phyloP scores from a whole-genome alignment of 345 rosid species.

The Conringia planisiliqua region DNA sequence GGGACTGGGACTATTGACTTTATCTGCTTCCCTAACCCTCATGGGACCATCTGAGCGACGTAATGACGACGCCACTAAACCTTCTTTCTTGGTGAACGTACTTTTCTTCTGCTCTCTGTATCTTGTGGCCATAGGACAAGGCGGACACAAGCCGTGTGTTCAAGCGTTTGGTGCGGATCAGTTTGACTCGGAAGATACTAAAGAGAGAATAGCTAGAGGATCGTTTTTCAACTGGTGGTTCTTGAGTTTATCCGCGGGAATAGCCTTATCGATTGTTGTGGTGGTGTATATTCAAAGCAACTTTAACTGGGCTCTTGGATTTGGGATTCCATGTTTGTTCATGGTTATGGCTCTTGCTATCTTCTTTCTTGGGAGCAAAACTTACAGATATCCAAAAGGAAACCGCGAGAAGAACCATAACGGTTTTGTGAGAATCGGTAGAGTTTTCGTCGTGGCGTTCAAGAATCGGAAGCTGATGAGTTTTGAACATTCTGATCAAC shows the following conservation, averaged over 20 bases:
- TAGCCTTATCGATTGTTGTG: neutral
- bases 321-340: slow-evolving; percentile 6
- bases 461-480: neutral
- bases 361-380: neutral
- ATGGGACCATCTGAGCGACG: neutral
- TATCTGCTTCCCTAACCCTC: neutral
- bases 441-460: neutral
- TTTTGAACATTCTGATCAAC: neutral
- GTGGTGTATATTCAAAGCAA: neutral
- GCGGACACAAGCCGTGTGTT: no score
- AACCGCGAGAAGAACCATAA: neutral
- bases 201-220: slow-evolving; percentile 2
- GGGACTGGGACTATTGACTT: neutral
- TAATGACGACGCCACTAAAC: neutral
- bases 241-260: neutral
- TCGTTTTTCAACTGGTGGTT: slow-evolving; percentile 13
- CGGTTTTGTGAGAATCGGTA: neutral
- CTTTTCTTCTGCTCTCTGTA: slow-evolving; percentile 5
- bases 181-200: slow-evolving; percentile 4
- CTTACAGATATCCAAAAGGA: neutral
- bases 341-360: slow-evolving; percentile 15
- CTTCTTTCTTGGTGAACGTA: neutral
- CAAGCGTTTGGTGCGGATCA: slow-evolving; percentile 15
- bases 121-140: slow-evolving; percentile 1
- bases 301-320: neutral